phyloP scores from a whole-genome alignment of 495 filamentous ascomycete genomes.

The Xylaria longipes region DNA sequence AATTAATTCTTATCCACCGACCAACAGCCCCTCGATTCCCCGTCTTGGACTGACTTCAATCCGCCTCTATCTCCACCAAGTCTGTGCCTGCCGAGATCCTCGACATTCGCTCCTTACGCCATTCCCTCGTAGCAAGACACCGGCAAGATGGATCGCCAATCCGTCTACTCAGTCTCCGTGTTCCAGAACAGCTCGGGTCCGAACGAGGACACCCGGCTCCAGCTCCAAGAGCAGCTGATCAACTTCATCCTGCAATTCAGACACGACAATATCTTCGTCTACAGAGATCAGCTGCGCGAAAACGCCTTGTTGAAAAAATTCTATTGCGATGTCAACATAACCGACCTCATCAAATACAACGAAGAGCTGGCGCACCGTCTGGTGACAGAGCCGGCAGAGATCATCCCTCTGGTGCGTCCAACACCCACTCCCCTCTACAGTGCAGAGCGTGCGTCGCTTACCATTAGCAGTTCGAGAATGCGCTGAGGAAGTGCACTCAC shows the following conservation, averaged over 20 bases:
- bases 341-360: slow-evolving; percentile 94
- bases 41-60: not conserved
- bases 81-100: not conserved
- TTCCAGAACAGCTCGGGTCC: slow-evolving; percentile 68
- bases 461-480: slow-evolving; percentile 78
- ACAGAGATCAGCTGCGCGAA: slow-evolving; percentile 95
- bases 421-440: not conserved
- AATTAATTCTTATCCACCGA: slow-evolving; percentile 31
- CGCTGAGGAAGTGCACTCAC: slow-evolving; percentile 87
- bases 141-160: slow-evolving; percentile 81
- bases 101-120: not conserved
- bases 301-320: slow-evolving; percentile 95
- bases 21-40: slow-evolving; percentile 30
- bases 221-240: slow-evolving; percentile 68
- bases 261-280: slow-evolving; percentile 94
- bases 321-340: slow-evolving; percentile 96
- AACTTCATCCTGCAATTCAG: slow-evolving; percentile 95
- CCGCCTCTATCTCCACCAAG: slow-evolving; percentile 4
- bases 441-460: not conserved
- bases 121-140: not conserved
- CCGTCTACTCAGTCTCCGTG: slow-evolving; percentile 81
- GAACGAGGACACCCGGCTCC: slow-evolving; percentile 59
- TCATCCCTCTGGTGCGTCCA: slow-evolving; percentile 81
- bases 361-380: slow-evolving; percentile 94
- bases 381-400: slow-evolving; percentile 87